Base-by-base conservation (phyloP, 2,329 filamentous ascomycete genomes). In the Ophioceras dolichostomum region DNA sequence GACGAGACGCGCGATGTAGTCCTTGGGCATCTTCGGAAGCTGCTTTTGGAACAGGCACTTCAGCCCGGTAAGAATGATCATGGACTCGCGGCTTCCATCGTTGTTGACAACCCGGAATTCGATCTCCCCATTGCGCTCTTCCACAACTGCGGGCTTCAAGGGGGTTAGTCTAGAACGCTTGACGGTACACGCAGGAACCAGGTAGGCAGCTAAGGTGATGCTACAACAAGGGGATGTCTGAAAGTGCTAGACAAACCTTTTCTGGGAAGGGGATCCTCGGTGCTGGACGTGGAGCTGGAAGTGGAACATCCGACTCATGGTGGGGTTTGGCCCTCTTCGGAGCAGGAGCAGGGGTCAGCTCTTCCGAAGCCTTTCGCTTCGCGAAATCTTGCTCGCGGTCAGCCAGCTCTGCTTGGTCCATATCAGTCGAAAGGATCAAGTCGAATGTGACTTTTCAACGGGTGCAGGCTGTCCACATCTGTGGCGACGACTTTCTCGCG, bases 21-120 rank as follows among this genome's bases (percentile, higher is more conserved):
- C 80, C 54, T 84, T 83, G 10, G 80, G 80, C 80, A 85, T 85
- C 52, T 85, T 85, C 0, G 80, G 80, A 17, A 85, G 61, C 54
- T 85, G 80, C 50, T 85, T 85, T 54, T 85, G 80, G 49, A 85
- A 85, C 41, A 85, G 83, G 51, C 79, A 83, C 58, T 85, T 85
- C 39, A 85, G 59, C n/a, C 80, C 80, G 0, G 79, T 84, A 41
- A 85, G 61, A 48, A 85, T 81, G 49, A 84, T 81, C 40, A 77
- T 73, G 57, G 75, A 81, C 47, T 82, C 76, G 31, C 71, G 64
- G 16, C 67, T 62, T 42, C 76, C 76, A 49, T 85, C 80, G 49
- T 85, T 85, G 57, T 85, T 84, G 45, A 85, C 80, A 8, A 84
- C 80, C 36, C 79, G 68, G 55, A 85, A 85, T 50, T 84, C 78